Percentiles rank a stretch among this genome's conserved stretches.
Evolutionary conservation across 2,329 filamentous ascomycete genomes (phyloP).

Genomic region (Ilyonectria mors-panacis): DNA sequence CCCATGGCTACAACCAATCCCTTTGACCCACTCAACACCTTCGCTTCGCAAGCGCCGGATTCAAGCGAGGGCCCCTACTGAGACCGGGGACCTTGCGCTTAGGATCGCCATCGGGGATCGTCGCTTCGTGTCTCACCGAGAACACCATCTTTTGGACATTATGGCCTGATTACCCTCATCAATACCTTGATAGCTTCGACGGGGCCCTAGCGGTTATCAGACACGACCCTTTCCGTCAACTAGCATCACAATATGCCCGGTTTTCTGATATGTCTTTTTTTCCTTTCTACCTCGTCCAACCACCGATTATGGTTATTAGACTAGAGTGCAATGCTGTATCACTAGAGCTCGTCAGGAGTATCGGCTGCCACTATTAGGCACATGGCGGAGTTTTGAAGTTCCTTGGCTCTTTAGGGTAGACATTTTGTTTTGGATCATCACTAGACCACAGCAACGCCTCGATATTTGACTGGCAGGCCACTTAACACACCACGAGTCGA

Average conservation of each 20-base stretch:
- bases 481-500: slow-evolving; percentile 2
- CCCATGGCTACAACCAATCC: not conserved
- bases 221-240: not conserved
- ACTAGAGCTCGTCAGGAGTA: slow-evolving; percentile 12
- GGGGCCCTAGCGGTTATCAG: not conserved
- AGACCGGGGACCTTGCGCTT: not conserved
- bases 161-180: too few relatives aligned
- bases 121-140: too few relatives aligned
- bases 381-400: slow-evolving; percentile 12
- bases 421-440: not conserved
- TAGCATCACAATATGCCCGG: not conserved
- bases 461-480: not conserved
- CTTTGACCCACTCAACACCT: slow-evolving; percentile 8
- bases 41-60: not conserved
- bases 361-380: slow-evolving; percentile 11
- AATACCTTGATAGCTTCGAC: not conserved
- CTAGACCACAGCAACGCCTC: not conserved
- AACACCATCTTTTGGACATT: too few relatives aligned
- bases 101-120: not conserved
- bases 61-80: not conserved
- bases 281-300: not conserved
- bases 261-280: not conserved
- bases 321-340: slow-evolving; percentile 13
- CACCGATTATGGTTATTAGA: slow-evolving; percentile 9
- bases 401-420: not conserved